Base-by-base conservation (phyloP, 306 rosid species). In the Lotus japonicus region DNA sequence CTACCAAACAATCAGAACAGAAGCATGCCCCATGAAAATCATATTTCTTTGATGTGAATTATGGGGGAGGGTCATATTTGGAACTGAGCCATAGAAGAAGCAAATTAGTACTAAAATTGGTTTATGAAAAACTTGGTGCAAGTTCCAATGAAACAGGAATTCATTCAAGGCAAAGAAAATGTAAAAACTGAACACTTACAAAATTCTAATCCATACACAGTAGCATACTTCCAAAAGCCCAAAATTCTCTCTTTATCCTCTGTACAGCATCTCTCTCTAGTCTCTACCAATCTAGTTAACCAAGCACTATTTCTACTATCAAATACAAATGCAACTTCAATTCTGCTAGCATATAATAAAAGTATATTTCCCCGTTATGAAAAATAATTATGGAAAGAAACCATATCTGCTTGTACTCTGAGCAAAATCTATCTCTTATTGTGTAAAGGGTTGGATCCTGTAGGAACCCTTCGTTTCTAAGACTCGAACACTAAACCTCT, bases 381-480 rank as follows among this genome's bases (percentile, higher is more conserved):
- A 0, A 66, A 52, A 41, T 0, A 56, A 70, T 48, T 38, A n/a
- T 5, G 9, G 14, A 43, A 42, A 16, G 36, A 39, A 28, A 23
- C 48, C 31, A 46, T 55, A 62, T 43, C 4, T 60, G 4, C 3
- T 18, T 31, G 1, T 15, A 12, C 17, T n/a, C 65, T 65, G 49
- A 48, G 13, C 12, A 41, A 68, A 71, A 23, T n/a, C 66, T 84
- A 84, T 77, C 88, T 83, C 79, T 67, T 86, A 80, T 91, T 91
- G 86, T 91, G 97, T 62, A 91, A 66, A 11, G 97, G 97, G 81
- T 91, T 91, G 56, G 97, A 84, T 71, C 97, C 97, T 48, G 97
- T 84, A 11, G 95, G 97, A 31, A 91, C 89, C 48, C 73, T 84
- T 76, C 97, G 68, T 81, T 91, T 83, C 85, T 91, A 78, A 33